phyloP scores from a whole-genome alignment of 1,284 basidiomycete species.

The Cerrena zonata region DNA sequence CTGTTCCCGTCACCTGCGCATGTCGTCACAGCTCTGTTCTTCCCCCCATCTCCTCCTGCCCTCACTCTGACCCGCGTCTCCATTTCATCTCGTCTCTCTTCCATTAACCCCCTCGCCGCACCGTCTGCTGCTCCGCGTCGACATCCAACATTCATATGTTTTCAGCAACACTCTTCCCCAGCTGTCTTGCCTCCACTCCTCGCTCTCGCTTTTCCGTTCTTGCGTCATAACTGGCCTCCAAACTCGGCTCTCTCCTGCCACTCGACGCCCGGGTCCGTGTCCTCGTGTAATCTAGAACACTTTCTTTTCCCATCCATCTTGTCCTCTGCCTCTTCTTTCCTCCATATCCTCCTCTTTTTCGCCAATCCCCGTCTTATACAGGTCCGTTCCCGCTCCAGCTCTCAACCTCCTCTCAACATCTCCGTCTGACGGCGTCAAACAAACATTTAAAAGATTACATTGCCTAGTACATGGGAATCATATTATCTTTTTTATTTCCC shows the following conservation, averaged over 20 bases:
- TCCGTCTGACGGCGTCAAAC: not conserved
- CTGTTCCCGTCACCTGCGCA: constrained; percentile 5
- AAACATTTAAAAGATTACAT: constrained; percentile 5
- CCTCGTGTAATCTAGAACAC: constrained; percentile 9
- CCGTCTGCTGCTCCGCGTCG: not conserved
- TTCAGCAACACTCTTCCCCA: constrained; percentile 8
- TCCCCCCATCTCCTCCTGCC: constrained; percentile 3
- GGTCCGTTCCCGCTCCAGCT: constrained; percentile 6
- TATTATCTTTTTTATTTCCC: constrained; percentile 29
- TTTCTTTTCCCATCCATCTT: constrained; percentile 5
- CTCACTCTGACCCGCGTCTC: constrained; percentile 1
- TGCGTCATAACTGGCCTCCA: constrained; percentile 21
- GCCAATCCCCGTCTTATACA: constrained; percentile 1
- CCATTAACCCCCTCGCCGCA: too few species aligned
- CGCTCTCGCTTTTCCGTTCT: constrained; percentile 14
- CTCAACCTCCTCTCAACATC: not conserved
- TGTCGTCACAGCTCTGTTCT: constrained; percentile 3
- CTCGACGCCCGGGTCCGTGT: constrained; percentile 16
- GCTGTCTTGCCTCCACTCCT: constrained; percentile 17
- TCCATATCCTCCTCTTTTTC: constrained; percentile 4
- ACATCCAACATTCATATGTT: constrained; percentile 5
- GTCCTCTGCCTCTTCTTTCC: not conserved
- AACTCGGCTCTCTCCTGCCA: constrained; percentile 4
- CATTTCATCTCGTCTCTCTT: not conserved
- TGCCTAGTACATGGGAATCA: constrained; percentile 29